phyloP scores from a whole-genome alignment of 2,329 filamentous ascomycete species.

The Epichloe glyceriae region DNA sequence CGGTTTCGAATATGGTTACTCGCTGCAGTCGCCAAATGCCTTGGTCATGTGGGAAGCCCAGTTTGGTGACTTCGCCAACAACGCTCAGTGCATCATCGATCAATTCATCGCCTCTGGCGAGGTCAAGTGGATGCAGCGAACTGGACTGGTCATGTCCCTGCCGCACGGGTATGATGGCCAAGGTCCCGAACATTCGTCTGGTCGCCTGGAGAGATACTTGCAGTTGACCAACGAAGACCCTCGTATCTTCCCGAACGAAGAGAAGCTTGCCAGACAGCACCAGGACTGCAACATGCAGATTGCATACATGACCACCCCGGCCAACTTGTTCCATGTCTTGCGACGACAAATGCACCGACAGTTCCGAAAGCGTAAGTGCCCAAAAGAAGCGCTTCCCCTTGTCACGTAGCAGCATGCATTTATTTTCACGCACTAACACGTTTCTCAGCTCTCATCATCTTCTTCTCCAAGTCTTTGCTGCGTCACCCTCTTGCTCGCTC shows the following conservation, averaged over 20 bases:
- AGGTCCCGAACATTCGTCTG: conserved; percentile 95
- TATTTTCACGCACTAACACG: not conserved
- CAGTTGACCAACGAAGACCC: conserved; percentile 97
- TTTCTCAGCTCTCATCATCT: conserved; percentile 67
- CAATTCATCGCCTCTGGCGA: conserved; percentile 98
- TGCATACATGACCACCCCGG: conserved; percentile 89
- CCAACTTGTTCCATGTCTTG: conserved; percentile 93
- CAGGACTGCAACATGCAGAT: conserved; percentile 99
- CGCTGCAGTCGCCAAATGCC: conserved; percentile 87
- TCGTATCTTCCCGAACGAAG: conserved; percentile 73
- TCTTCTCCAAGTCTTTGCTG: conserved; percentile 96
- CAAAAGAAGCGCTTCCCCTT: not conserved
- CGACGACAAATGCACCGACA: conserved; percentile 97
- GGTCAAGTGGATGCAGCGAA: conserved; percentile 97
- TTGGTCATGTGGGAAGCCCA: conserved; percentile 99
- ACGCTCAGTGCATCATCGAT: conserved; percentile 96
- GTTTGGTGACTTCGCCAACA: conserved; percentile 99
- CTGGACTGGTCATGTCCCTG: conserved; percentile 87
- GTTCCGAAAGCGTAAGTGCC: conserved; percentile 86
- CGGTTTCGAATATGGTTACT: conserved; percentile 98
- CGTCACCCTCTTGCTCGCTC: conserved; percentile 90
- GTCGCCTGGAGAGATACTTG: conserved; percentile 90
- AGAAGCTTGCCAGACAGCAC: conserved; percentile 92
- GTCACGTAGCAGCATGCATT: not conserved
- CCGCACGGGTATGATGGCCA: conserved; percentile 98